Evolutionary conservation across 1,139 yeast species (phyloP).

Genomic region (Tardiomyces depauwii): DNA sequence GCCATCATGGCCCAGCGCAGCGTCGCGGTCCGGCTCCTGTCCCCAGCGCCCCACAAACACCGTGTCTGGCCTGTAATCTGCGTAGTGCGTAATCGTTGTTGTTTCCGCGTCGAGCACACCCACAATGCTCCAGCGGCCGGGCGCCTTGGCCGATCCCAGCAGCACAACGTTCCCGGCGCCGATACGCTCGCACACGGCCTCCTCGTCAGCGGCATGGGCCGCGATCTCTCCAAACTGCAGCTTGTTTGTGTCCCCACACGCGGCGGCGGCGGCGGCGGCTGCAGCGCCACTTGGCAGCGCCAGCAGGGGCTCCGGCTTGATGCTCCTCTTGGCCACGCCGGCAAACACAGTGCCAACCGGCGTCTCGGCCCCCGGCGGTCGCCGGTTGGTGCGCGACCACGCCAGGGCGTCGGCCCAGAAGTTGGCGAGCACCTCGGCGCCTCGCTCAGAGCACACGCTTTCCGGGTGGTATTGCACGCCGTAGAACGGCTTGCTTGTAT

Average conservation of each 20-base stretch:
- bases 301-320: conserved; percentile 14
- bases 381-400: conserved; percentile 23
- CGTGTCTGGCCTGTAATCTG: conserved; percentile 15
- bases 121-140: conserved; percentile 82
- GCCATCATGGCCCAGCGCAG: conserved; percentile 9
- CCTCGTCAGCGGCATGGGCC: no score
- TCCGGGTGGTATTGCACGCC: conserved; percentile 99
- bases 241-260: no score
- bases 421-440: conserved; percentile 46
- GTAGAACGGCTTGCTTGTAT: conserved; percentile 52
- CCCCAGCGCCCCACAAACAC: conserved; percentile 4
- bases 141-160: conserved; percentile 63
- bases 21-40: not conserved
- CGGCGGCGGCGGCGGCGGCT: no score
- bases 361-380: not conserved
- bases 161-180: conserved; percentile 35
- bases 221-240: not conserved
- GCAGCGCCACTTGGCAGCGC: no score
- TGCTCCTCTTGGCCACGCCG: conserved; percentile 9
- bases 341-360: not conserved
- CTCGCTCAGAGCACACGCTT: conserved; percentile 70
- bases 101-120: conserved; percentile 55
- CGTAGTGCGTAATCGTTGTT: conserved; percentile 55
- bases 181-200: no score
- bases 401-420: conserved; percentile 46